Base-by-base conservation (phyloP, 208 protist genomes). In the Blechomonas ayalai region DNA sequence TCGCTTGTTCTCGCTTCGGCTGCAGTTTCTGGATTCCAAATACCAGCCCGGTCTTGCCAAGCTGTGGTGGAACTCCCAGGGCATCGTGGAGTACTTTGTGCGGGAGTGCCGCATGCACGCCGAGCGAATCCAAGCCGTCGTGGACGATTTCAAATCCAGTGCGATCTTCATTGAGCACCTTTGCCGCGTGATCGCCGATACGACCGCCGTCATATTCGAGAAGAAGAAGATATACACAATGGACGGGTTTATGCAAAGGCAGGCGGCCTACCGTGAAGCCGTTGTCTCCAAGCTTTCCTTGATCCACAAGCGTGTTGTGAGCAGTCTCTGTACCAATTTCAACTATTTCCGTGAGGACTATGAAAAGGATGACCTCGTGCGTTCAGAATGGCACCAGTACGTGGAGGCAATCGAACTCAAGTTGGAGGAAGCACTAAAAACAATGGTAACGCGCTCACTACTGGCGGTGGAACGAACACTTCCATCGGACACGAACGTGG, bases 1-100 rank as follows among this genome's bases (percentile, higher is more conserved):
- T 31, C 81, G 74, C 13, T 88, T 99, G 34, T 99, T 99, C 67
- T 57, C 82, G 24, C 67, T 96, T 36, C 90, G 91, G 31, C 75
- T 98, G n/a, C 47, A 61, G 25, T 77, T 79, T 44, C 65, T 99
- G 35, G 90, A 98, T 60, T 72, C 73, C 15, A 91, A 95, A 52
- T 95, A 95, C 57, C 56, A 59, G 37, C 87, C 90, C 3, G 97
- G 95, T 22, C 61, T 98, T 20, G 90, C 64, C 37, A 97, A 96
- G 66, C 64, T 97, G 22, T 90, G 77, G 57, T 99, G 97, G 96
- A 86, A 77, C 49, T 92, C 88, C 25, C 87, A 95, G 51, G 90
- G 82, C 44, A 90, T 97, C 52, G 81, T 97, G 10, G 91, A 98
- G 56, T 96, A 97, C 67, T 97, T 97, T 69, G 88, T 97, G 51